These are phyloP conservation scores for Microstegium vimineum DNA, from an alignment of 176 grass and related monocot genomes.

Conservation along the genomic window DNA sequence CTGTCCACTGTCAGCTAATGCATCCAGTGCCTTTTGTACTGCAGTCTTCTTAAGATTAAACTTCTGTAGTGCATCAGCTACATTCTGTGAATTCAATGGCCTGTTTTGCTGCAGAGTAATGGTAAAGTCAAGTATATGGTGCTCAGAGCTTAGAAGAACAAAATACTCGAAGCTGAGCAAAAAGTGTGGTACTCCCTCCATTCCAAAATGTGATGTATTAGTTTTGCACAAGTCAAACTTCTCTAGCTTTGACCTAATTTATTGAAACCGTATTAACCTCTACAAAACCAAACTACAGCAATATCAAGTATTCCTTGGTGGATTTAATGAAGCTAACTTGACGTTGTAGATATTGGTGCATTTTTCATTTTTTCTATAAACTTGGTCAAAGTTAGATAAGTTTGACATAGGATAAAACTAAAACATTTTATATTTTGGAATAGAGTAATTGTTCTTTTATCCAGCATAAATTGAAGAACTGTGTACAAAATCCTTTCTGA, in stretches of 20 bases:
- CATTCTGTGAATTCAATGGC: conserved; percentile 97
- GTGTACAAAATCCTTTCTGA: not conserved
- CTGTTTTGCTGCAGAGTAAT: conserved; percentile 80
- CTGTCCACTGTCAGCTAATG: conserved; percentile 73
- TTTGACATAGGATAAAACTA: not conserved
- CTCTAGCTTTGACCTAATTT: not conserved
- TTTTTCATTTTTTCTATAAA: not conserved
- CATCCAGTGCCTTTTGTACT: conserved; percentile 84
- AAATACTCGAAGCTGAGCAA: not conserved
- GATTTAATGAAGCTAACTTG: not conserved
- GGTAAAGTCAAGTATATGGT: conserved; percentile 10
- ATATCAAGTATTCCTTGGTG: not conserved
- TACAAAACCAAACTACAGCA: not conserved
- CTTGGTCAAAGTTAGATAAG: not conserved
- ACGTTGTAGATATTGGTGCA: not conserved
- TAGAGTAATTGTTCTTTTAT: not conserved
- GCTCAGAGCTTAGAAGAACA: not conserved
- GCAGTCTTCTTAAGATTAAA: conserved; percentile 94
- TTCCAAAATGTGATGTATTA: not conserved
- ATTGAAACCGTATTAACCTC: not conserved
- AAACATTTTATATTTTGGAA: not conserved
- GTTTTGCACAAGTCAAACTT: not conserved
- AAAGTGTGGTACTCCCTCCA: not conserved
- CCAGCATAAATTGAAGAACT: too few relatives aligned
- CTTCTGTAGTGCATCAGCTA: conserved; percentile 73